Conservation (phyloP, 371 early-diverging fungal genomes). For the Nosema muscidifuracis region DNA sequence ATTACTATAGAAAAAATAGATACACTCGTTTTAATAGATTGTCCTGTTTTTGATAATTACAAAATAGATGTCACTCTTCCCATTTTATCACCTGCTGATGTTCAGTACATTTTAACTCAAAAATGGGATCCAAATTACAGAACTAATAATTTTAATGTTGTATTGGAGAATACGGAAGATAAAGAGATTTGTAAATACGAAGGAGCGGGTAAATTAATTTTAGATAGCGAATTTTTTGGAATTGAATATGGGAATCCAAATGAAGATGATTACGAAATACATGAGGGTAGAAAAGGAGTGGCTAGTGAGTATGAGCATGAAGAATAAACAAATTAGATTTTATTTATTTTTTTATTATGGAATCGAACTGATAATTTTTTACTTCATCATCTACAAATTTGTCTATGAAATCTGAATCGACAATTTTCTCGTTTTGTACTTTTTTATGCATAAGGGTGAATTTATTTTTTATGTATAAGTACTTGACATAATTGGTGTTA, state of each 20-base stretch:
- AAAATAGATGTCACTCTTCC: conserved; percentile 46
- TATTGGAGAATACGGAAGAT: background rate
- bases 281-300: conserved; percentile 47
- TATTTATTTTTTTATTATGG: no score
- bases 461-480: no score
- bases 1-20: conserved; percentile 53
- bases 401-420: no score
- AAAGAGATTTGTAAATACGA: conserved; percentile 2
- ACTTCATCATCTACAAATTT: no score
- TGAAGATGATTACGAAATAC: conserved; percentile 37
- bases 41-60: conserved; percentile 46
- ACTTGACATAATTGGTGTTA: no score
- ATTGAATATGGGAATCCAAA: conserved; percentile 29
- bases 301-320: conserved; percentile 44
- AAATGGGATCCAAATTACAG: conserved; percentile 36
- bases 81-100: conserved; percentile 46
- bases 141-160: conserved; percentile 9
- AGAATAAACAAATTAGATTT: background rate
- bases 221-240: conserved; percentile 28
- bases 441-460: no score
- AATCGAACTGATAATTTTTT: no score
- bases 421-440: no score
- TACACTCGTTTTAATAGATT: conserved; percentile 55
- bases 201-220: conserved; percentile 25
- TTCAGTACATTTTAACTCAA: conserved; percentile 25